Percentiles rank a stretch among this genome's conserved stretches.
Conservation (phyloP, 345 rosid genomes). For the Triadica sebifera region DNA sequence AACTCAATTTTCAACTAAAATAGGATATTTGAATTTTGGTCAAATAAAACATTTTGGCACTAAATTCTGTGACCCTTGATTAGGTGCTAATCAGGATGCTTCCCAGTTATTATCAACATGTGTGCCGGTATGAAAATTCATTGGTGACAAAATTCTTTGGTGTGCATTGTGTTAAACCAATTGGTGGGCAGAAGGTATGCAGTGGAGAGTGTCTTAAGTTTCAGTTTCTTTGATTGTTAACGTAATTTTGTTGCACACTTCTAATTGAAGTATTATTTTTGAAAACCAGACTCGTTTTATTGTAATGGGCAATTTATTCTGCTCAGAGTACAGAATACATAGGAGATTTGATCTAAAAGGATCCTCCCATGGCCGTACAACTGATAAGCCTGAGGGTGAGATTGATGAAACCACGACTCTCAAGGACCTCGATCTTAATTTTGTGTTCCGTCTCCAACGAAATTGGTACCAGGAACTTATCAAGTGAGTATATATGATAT, state of each 20-base stretch:
- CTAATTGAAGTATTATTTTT: constrained; percentile 24
- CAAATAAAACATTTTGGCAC: constrained; percentile 12
- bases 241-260: constrained; percentile 9
- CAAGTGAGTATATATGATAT: constrained; percentile 43
- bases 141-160: constrained; percentile 92
- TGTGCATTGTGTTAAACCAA: constrained; percentile 91
- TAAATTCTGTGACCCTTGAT: constrained; percentile 21
- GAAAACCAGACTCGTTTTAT: constrained; percentile 76
- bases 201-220: background rate
- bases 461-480: constrained; percentile 87
- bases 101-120: constrained; percentile 75
- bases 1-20: constrained; percentile 14
- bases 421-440: constrained; percentile 93
- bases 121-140: constrained; percentile 66
- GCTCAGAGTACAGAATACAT: constrained; percentile 91
- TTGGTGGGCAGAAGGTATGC: constrained; percentile 92
- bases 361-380: constrained; percentile 90
- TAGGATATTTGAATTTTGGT: background rate
- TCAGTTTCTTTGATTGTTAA: background rate
- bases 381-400: constrained; percentile 78
- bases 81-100: constrained; percentile 97
- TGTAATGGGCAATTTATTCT: constrained; percentile 96
- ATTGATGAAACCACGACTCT: constrained; percentile 96
- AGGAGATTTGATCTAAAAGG: constrained; percentile 96
- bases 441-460: constrained; percentile 73